Evolutionary conservation across 23 red algal genomes (phyloP), one percentile per base, ranked within the genome.

Genomic region (Gracilaria domingensis): DNA sequence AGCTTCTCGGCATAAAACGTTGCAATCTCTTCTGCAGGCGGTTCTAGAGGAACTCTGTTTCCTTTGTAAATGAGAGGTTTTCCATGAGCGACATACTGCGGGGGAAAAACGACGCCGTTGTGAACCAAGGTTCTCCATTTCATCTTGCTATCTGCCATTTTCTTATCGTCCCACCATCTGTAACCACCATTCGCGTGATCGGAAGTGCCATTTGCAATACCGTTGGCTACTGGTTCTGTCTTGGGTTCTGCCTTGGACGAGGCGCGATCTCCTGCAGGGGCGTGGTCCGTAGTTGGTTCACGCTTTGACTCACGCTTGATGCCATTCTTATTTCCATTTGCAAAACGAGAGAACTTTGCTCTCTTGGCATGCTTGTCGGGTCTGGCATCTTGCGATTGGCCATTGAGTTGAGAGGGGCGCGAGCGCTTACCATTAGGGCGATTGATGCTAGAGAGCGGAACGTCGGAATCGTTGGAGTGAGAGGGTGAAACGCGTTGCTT

Each of bases 1-100:
- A 99, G 64, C 86, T 99, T 99, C 24, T 88, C 74, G 34, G 97
- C 94, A 93, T 93, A 99, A 82, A 96, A 99, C 21, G 95, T 99
- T 49, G 97, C 97, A 28, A 99, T 84, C 65, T 99, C 97, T 83
- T 99, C 97, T 23, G 83, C 89, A 54, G 78, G 93, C 14, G 94
- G 85, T 34, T 59, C 73, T 12, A 99, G 89, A 24, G 53, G 34
- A 85, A 96, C 25, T n/a, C 84, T 25, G 23, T 79, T 35, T n/a
- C 94, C 97, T 62, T 93, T 87, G 66, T 99, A 99, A 4, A 99
- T 30, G 7, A 99, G 72, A 11, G 94, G 93, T 34, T 67, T 84
- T 14, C 71, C 57, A 65, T 96, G 94, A 44, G 97, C 91, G 17
- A 79, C 94, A 60, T 99, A 99, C 53, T 92, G 75, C 49, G 97